Conservation (phyloP, 306 rosid species). For the Trifolium repens region DNA sequence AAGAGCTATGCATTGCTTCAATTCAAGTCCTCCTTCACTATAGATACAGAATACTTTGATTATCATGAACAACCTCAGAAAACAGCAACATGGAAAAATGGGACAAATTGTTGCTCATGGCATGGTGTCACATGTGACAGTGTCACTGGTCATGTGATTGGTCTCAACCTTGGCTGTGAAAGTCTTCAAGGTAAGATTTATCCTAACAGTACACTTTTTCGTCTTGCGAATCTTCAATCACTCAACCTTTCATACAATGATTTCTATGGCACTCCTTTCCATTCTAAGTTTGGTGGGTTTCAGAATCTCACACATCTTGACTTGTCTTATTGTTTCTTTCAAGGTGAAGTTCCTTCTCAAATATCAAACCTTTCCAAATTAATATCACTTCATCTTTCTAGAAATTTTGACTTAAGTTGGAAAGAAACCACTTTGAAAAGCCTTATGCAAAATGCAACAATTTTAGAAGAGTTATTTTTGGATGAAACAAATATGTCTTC, state of each 20-base stretch:
- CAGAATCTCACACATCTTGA: neutral
- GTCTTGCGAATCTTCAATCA: conserved; percentile 9
- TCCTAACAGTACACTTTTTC: neutral
- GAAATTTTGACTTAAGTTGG: neutral
- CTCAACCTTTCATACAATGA: conserved; percentile 13
- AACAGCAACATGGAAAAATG: conserved; percentile 23
- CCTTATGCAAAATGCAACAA: neutral
- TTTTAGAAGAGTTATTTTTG: neutral
- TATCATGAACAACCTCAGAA: neutral
- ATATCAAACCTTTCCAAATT: conserved; percentile 8
- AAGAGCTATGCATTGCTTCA: neutral
- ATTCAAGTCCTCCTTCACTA: conserved; percentile 2
- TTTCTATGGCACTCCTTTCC: too few species aligned
- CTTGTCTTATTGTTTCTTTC: neutral
- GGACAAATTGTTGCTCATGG: conserved; percentile 38
- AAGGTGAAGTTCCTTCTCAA: conserved; percentile 3
- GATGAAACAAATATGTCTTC: neutral
- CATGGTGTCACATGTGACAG: conserved; percentile 20
- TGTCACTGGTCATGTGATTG: conserved; percentile 10
- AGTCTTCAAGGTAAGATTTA: conserved; percentile 15
- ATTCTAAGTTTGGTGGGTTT: conserved; percentile 4
- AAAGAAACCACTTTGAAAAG: conserved; percentile 19
- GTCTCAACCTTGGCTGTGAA: conserved; percentile 15
- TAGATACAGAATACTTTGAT: neutral
- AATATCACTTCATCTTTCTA: neutral